Evolutionary conservation across 2,329 filamentous ascomycete species (phyloP).

Genomic region (Erysiphe pisi): DNA sequence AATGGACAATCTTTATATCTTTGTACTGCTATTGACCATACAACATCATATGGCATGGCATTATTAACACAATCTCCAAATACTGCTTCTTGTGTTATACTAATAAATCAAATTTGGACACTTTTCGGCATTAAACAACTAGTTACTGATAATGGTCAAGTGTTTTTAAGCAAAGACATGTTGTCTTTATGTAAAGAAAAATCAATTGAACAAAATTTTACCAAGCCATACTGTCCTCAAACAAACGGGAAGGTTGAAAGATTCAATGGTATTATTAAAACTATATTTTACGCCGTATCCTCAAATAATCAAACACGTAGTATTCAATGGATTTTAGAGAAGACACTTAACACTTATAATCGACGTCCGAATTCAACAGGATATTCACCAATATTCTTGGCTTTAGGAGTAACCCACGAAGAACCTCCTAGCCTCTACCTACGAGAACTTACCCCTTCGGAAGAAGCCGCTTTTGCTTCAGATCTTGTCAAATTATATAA

Average conservation of each 20-base stretch:
- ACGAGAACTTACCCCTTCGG: background rate
- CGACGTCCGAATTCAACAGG: conserved; percentile 14
- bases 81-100: background rate
- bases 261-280: conserved; percentile 26
- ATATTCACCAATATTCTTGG: conserved; percentile 22
- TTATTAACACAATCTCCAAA: conserved; percentile 2
- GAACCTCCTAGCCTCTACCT: background rate
- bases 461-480: background rate
- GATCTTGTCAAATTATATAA: background rate
- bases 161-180: background rate
- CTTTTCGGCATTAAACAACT: conserved; percentile 6
- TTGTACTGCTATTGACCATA: background rate
- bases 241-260: conserved; percentile 23
- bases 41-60: conserved; percentile 13
- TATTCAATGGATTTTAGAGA: conserved; percentile 26
- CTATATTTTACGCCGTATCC: conserved; percentile 21
- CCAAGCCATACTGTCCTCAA: background rate
- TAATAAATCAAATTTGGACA: background rate
- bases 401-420: background rate
- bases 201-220: conserved; percentile 20
- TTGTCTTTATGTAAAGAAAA: conserved; percentile 5
- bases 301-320: conserved; percentile 17
- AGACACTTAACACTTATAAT: conserved; percentile 1
- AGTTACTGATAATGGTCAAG: conserved; percentile 8
- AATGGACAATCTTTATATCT: conserved; percentile 10